A percentile compares a stretch with the other conserved stretches of the same genome.
Evolutionary conservation across 1,284 basidiomycete species (phyloP).

Genomic region (Malassezia yamatoensis): DNA sequence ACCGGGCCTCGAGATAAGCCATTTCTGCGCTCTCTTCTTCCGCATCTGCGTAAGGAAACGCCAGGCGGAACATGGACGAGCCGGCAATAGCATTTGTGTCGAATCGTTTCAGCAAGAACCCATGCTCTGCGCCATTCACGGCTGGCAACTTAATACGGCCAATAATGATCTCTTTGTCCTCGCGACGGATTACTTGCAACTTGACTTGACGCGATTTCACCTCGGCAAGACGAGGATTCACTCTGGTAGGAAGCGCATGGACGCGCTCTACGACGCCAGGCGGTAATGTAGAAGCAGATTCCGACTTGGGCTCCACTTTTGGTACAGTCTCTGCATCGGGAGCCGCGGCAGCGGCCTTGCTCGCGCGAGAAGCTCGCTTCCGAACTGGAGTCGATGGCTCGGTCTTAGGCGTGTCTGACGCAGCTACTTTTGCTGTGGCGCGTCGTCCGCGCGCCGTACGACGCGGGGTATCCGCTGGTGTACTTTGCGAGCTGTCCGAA

Average conservation of each 20-base stretch:
- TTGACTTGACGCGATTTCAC: constrained; percentile 54
- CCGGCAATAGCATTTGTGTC: constrained; percentile 91
- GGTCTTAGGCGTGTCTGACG: constrained; percentile 1
- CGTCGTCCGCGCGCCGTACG: constrained; percentile 11
- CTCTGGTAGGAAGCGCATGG: constrained; percentile 32
- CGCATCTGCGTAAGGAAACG: constrained; percentile 75
- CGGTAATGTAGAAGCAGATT: not conserved
- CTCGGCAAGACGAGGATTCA: constrained; percentile 34
- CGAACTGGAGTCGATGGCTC: not conserved
- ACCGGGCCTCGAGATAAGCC: constrained; percentile 68
- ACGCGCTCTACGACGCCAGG: constrained; percentile 1
- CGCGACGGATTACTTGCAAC: constrained; percentile 70
- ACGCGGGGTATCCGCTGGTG: constrained; percentile 4
- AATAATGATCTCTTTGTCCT: constrained; percentile 72
- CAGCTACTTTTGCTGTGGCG: constrained; percentile 9
- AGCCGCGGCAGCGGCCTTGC: not conserved
- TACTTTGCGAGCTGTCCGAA: not conserved
- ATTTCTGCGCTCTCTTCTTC: constrained; percentile 72
- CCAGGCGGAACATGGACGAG: constrained; percentile 94
- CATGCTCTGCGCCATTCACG: constrained; percentile 43
- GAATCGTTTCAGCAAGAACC: constrained; percentile 52
- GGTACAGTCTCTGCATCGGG: not conserved
- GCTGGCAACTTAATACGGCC: constrained; percentile 89
- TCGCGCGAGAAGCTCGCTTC: not conserved
- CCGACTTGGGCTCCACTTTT: not conserved